phyloP scores from a whole-genome alignment of 1,284 basidiomycete species.

The Mrakiaceae sp. region DNA sequence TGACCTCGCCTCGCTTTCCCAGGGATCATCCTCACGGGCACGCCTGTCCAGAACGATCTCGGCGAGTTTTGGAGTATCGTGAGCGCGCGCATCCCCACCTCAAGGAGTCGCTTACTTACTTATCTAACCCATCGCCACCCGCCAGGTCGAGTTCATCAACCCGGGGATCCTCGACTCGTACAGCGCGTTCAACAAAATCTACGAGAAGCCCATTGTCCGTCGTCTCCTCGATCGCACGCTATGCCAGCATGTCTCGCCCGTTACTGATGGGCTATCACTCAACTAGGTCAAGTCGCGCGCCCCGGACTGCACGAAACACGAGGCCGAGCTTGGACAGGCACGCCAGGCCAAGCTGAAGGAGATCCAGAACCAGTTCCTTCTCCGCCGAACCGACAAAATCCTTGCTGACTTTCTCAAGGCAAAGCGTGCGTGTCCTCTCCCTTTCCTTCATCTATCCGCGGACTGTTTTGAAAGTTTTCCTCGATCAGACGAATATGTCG shows the following conservation, averaged over 20 bases:
- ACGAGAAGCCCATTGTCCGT: constrained; percentile 71
- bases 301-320: not conserved
- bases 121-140: too few relatives aligned
- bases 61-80: constrained; percentile 95
- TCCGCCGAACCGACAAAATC: constrained; percentile 74
- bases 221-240: not conserved
- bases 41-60: constrained; percentile 94
- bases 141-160: constrained; percentile 81
- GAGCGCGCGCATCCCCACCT: constrained; percentile 19
- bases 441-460: constrained; percentile 18
- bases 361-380: constrained; percentile 73
- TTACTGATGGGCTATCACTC: not conserved
- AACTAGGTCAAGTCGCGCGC: constrained; percentile 5
- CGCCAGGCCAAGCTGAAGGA: constrained; percentile 48
- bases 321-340: constrained; percentile 15
- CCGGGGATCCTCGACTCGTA: constrained; percentile 68
- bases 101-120: too few relatives aligned
- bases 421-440: constrained; percentile 50
- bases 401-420: constrained; percentile 78
- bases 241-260: not conserved
- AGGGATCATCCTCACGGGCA: constrained; percentile 72
- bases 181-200: constrained; percentile 60
- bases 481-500: constrained; percentile 73
- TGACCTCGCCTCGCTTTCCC: not conserved
- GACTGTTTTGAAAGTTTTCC: not conserved